Evolutionary conservation across 129 eudicot genomes (phyloP), one percentile per base, ranked within the genome.

Genomic region (Lactuca sativa): DNA sequence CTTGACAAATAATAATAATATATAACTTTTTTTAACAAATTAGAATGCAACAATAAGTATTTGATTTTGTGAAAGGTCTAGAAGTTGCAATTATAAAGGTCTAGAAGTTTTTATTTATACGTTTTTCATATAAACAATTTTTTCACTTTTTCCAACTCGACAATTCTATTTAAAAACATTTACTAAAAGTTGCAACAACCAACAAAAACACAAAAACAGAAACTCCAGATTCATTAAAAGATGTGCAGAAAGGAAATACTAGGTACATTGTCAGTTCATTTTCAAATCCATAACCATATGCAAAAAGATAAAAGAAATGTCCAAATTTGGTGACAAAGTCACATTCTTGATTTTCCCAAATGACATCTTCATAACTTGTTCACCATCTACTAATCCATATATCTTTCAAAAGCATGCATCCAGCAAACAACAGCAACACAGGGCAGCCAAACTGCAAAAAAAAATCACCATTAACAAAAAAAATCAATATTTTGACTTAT

Each of bases 381-480:
- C 68, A 67, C 74, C 80, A 40, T 34, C 60, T 33, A 16, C 18
- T 17, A 62, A 32, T 76, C 36, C 74, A 33, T 16, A 37, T 34
- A 59, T 67, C 64, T 49, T 54, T 76, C 70, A 76, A 76, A 76
- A 76, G 75, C 80, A 76, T 31, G 80, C 75, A 52, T 76, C 80
- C 80, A 76, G 69, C 6, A 76, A 47, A 55, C 75, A 76, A 11
- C 80, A 76, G 75, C 80, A 76, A 69, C 80, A 76, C 70, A 76
- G 37, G 11, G 80, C 80, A 60, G 80, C 80, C 80, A 76, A 76
- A 69, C 80, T 76, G 75, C 64, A 68, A 44, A 67, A 43, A 47
- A 47, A 41, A 61, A 76, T 31, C 49, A 69, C 48, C 56, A 38
- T 76, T 6, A 38, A 49, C 57, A 58, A 44, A 30, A 30, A 76